Percentiles rank a stretch among this genome's conserved stretches.
These are phyloP conservation scores for Boletus fagicola DNA, from an alignment of 768 basidiomycete species.

Conservation along the genomic window DNA sequence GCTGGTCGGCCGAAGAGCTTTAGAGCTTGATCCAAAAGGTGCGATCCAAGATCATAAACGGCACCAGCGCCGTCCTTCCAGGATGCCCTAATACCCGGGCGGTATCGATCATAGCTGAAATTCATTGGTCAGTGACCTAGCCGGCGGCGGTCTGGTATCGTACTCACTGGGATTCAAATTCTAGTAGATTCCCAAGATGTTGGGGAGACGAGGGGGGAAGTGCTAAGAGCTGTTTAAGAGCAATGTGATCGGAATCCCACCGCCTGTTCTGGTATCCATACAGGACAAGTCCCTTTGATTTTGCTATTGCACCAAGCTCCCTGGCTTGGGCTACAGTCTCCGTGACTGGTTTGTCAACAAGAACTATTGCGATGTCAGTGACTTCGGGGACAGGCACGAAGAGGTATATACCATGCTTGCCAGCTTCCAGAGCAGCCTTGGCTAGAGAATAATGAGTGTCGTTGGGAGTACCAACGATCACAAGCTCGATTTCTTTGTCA, in stretches of 20 bases:
- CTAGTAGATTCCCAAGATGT: slow-evolving; percentile 59
- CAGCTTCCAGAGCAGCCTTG: slow-evolving; percentile 62
- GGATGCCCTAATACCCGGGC: slow-evolving; percentile 57
- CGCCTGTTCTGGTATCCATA: slow-evolving; percentile 75
- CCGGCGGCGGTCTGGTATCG: background rate
- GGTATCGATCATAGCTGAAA: slow-evolving; percentile 71
- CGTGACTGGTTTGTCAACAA: slow-evolving; percentile 79
- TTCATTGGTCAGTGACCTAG: background rate
- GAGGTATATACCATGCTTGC: slow-evolving; percentile 60
- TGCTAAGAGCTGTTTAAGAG: slow-evolving; percentile 56
- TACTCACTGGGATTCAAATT: slow-evolving; percentile 74
- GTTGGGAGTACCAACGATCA: slow-evolving; percentile 71
- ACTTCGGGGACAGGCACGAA: background rate
- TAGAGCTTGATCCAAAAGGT: slow-evolving; percentile 77
- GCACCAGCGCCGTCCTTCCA: slow-evolving; percentile 81
- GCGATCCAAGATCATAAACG: slow-evolving; percentile 76
- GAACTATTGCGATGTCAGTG: slow-evolving; percentile 41
- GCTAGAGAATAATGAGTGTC: slow-evolving; percentile 69
- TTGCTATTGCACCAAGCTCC: slow-evolving; percentile 60
- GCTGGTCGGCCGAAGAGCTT: slow-evolving; percentile 73
- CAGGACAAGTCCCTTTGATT: slow-evolving; percentile 56
- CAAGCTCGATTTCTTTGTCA: slow-evolving; percentile 63
- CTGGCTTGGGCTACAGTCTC: slow-evolving; percentile 56
- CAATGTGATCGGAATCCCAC: slow-evolving; percentile 77
- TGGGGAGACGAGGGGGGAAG: slow-evolving; percentile 50